Percentiles rank a stretch among this genome's conserved stretches.
Conservation (phyloP, 805 yeast genomes). For the Wickerhamomyces bisporus region DNA sequence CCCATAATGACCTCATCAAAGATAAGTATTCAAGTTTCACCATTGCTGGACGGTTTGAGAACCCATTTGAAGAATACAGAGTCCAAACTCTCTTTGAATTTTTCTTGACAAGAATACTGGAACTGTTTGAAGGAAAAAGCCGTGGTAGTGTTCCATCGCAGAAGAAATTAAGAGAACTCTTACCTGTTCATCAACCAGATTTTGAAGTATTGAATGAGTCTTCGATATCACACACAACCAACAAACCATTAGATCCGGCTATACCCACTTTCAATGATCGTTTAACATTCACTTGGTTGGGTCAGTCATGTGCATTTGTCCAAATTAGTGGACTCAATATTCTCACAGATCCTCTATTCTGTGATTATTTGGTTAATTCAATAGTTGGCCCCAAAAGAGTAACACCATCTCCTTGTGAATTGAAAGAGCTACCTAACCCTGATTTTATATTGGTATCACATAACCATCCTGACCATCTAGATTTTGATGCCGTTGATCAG, state of each 20-base stretch:
- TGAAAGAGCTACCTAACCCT: constrained; percentile 60
- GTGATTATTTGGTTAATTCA: constrained; percentile 55
- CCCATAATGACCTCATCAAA: constrained; percentile 15
- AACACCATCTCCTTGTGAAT: constrained; percentile 65
- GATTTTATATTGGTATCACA: constrained; percentile 80
- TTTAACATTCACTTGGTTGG: constrained; percentile 81
- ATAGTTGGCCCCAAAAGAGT: constrained; percentile 79
- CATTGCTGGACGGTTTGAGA: constrained; percentile 78
- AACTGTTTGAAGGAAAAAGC: constrained; percentile 54
- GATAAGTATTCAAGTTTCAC: constrained; percentile 40
- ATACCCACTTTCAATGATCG: constrained; percentile 38
- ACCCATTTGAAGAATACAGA: constrained; percentile 87
- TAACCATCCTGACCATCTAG: constrained; percentile 94
- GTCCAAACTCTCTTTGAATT: constrained; percentile 89
- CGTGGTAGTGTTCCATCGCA: constrained; percentile 54
- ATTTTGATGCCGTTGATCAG: constrained; percentile 45
- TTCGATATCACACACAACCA: constrained; percentile 8
- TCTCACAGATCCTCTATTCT: constrained; percentile 81
- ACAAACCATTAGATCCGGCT: constrained; percentile 10
- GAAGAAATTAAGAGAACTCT: constrained; percentile 42
- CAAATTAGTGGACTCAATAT: constrained; percentile 70
- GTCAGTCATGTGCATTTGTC: constrained; percentile 80
- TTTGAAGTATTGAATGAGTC: constrained; percentile 21
- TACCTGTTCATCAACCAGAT: constrained; percentile 57
- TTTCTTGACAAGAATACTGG: constrained; percentile 63